Conservation (phyloP, 257 asterid genomes). For the Ocimum tenuiflorum region DNA sequence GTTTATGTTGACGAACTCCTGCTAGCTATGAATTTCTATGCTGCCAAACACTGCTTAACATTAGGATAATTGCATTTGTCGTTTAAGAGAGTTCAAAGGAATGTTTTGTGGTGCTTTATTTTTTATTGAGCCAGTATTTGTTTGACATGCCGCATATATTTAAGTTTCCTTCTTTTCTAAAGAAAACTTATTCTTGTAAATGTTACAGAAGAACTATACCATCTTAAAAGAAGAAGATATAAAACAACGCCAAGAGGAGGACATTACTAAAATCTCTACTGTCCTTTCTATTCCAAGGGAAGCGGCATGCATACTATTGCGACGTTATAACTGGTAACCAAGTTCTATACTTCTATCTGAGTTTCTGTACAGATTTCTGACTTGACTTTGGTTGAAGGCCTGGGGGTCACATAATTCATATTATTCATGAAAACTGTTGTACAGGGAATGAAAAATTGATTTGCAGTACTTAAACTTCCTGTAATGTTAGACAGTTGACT, state of each 20-base stretch:
- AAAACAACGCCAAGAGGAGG: slow-evolving; percentile 61
- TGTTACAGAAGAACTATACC: slow-evolving; percentile 62
- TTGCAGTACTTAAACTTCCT: neutral
- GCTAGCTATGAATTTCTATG: slow-evolving; percentile 1
- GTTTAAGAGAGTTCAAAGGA: neutral
- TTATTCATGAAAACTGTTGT: slow-evolving; percentile 1
- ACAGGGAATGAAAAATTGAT: slow-evolving; percentile 8
- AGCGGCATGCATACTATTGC: slow-evolving; percentile 70
- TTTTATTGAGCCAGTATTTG: neutral
- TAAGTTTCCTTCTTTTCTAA: neutral
- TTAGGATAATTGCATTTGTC: neutral
- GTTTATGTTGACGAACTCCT: neutral
- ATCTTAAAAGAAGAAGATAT: slow-evolving; percentile 79
- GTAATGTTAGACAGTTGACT: neutral
- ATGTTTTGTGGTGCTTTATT: neutral
- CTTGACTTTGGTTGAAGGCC: neutral
- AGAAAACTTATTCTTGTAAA: neutral
- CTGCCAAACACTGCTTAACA: neutral
- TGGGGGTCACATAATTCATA: neutral
- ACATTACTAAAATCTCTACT: slow-evolving; percentile 55
- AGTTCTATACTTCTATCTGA: neutral
- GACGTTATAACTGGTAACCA: slow-evolving; percentile 68
- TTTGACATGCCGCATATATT: slow-evolving; percentile 3
- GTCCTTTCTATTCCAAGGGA: slow-evolving; percentile 78
- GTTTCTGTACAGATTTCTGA: neutral